Conservation (phyloP, 23 red algal species). For the Pyropia yezoensis region DNA sequence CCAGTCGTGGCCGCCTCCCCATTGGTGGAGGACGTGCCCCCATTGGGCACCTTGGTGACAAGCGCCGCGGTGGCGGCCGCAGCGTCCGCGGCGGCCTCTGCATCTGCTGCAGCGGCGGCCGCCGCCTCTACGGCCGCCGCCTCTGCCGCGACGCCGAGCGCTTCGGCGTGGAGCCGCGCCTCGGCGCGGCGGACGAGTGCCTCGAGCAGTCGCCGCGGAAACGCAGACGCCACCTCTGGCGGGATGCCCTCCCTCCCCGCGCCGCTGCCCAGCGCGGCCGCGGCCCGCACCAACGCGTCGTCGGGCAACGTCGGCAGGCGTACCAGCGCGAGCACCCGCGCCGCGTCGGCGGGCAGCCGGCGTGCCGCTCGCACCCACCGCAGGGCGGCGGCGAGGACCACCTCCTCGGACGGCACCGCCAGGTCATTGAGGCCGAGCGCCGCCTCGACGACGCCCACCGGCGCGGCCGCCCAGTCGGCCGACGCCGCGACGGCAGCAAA, state of each 20-base stretch:
- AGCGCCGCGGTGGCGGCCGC: too few species aligned
- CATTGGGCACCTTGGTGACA: too few species aligned
- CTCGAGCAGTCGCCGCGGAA: conserved; percentile 49
- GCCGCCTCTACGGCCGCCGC: too few species aligned
- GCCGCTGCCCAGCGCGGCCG: conserved; percentile 27
- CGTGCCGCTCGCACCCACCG: conserved; percentile 23
- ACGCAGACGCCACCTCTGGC: conserved; percentile 12
- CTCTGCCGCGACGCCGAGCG: too few species aligned
- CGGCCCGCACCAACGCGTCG: conserved; percentile 20
- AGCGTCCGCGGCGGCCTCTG: too few species aligned
- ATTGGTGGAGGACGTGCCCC: too few species aligned
- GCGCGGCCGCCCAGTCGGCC: conserved; percentile 21
- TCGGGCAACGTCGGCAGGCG: conserved; percentile 45
- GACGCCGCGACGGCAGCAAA: conserved; percentile 26
- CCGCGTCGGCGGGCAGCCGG: conserved; percentile 20
- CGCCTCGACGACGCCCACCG: conserved; percentile 17
- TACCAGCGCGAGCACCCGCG: conserved; percentile 32
- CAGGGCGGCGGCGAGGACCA: conserved; percentile 37
- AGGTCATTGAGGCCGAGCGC: conserved; percentile 43
- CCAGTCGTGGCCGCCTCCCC: too few species aligned
- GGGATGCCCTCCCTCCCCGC: too few species aligned
- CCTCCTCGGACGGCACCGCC: conserved; percentile 24
- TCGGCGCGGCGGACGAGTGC: conserved; percentile 45
- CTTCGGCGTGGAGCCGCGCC: conserved; percentile 14
- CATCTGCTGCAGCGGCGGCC: too few species aligned